Conservation (phyloP, 768 basidiomycete species). For the Mycena olivaceomarginata region DNA sequence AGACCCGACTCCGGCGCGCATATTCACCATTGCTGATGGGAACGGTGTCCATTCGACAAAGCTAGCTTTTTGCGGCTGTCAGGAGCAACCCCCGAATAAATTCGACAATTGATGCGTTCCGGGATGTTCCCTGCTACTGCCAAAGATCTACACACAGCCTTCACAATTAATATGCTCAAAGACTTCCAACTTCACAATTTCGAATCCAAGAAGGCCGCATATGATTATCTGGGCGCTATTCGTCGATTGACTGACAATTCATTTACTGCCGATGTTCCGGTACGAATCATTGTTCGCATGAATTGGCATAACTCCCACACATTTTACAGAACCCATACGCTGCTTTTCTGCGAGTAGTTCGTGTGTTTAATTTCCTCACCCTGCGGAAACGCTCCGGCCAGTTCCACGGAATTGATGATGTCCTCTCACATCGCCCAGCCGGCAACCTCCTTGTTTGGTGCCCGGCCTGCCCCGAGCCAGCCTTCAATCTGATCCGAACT, state of each 20-base stretch:
- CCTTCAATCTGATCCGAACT: constrained; percentile 28
- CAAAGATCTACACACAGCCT: constrained; percentile 46
- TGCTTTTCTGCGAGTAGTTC: constrained; percentile 46
- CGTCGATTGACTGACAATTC: constrained; percentile 47
- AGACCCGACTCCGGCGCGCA: neutral
- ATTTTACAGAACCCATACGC: constrained; percentile 46
- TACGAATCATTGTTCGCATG: constrained; percentile 22
- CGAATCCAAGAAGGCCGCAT: constrained; percentile 49
- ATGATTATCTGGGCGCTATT: constrained; percentile 50
- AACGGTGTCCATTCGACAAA: constrained; percentile 52
- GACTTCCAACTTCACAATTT: constrained; percentile 50
- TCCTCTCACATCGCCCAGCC: constrained; percentile 44
- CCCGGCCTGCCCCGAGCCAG: constrained; percentile 48
- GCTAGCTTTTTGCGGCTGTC: constrained; percentile 50
- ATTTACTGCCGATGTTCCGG: constrained; percentile 44
- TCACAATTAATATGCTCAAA: constrained; percentile 48
- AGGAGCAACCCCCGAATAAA: constrained; percentile 26
- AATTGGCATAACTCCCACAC: neutral
- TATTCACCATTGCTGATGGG: constrained; percentile 47
- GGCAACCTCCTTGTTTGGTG: constrained; percentile 45
- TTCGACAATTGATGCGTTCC: constrained; percentile 48
- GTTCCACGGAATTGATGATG: constrained; percentile 48
- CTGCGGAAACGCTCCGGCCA: constrained; percentile 44
- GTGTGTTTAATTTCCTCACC: constrained; percentile 46
- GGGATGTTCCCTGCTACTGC: constrained; percentile 53